Evolutionary conservation across 495 filamentous ascomycete species (phyloP).

Genomic region (Cercophora samala): DNA sequence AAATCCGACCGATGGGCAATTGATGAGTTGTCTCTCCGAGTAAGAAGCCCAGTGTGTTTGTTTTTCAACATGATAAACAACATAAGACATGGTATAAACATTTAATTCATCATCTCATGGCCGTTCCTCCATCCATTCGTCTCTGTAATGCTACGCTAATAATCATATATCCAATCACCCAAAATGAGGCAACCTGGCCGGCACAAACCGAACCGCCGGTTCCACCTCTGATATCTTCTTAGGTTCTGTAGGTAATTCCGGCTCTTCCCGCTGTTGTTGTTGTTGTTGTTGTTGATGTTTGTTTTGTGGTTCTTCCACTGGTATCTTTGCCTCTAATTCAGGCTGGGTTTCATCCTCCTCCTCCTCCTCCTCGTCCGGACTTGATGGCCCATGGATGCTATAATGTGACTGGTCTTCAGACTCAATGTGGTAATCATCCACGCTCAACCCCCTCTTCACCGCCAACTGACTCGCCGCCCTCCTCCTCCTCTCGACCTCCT

Average conservation of each 20-base stretch:
- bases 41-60: too few relatives aligned
- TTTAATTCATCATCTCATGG: too few relatives aligned
- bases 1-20: not conserved
- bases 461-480: slow-evolving; percentile 71
- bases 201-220: slow-evolving; percentile 27
- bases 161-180: slow-evolving; percentile 13
- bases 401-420: slow-evolving; percentile 15
- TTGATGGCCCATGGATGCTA: slow-evolving; percentile 4
- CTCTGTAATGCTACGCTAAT: not conserved
- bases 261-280: not conserved
- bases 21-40: too few relatives aligned
- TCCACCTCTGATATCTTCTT: not conserved
- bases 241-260: not conserved
- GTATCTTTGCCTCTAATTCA: slow-evolving; percentile 21
- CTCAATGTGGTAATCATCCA: slow-evolving; percentile 29
- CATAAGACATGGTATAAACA: too few relatives aligned
- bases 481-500: slow-evolving; percentile 64
- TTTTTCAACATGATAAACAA: too few relatives aligned
- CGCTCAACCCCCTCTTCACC: slow-evolving; percentile 60
- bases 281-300: not conserved
- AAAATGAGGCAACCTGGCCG: slow-evolving; percentile 37
- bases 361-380: slow-evolving; percentile 2
- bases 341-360: slow-evolving; percentile 4
- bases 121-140: not conserved
- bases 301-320: not conserved